Base-by-base conservation (phyloP, 805 yeast species). In the Suhomyces faveliae region DNA sequence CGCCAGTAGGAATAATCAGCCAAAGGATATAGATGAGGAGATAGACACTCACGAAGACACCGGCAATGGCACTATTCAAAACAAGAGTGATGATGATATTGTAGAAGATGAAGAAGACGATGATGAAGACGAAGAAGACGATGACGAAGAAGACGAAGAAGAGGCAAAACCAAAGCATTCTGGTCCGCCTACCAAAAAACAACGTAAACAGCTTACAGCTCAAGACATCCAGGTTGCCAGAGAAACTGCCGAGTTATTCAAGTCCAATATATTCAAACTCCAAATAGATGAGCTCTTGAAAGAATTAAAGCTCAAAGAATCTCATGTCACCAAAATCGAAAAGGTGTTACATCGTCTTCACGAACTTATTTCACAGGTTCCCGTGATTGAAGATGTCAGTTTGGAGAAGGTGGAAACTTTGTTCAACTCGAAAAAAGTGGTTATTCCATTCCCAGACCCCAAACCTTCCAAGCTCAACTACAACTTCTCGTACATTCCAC, bases 211-310 rank as follows among this genome's bases (percentile, higher is more conserved):
- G 53, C 58, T 82, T 20, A 71, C 87, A 0, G 83, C 94, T 0
- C 91, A 89, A 56, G 97, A 94, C 49, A 83, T 92, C 40, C 96
- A 92, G 58, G 78, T 87, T 2, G 96, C 97, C 0, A 79, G 96
- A 58, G 97, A 91, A 64, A 88, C 97, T 0, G 94, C 96, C 1
- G 97, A 91, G 64, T 71, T 92, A 40, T 94, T 91, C 81, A 89
- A 91, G 61, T 89, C 97, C 7, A 94, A 91, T 67, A 90, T 94
- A 47, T 92, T 94, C 82, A 94, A 94, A 66, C 69, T 94, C 49
- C 96, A 94, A 70, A 90, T 94, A 51, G 98, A 91, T 67, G 98
- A 91, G 63, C 73, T 94, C 35, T 71, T 94, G 56, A 80, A 81
- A 55, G 98, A 92, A 66, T 79, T 92, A 35, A 80, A 81, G 56